Percentiles rank a stretch among this genome's conserved stretches.
Evolutionary conservation across 352 stramenopile species (phyloP).

Genomic region (Blastocystis hominis): DNA sequence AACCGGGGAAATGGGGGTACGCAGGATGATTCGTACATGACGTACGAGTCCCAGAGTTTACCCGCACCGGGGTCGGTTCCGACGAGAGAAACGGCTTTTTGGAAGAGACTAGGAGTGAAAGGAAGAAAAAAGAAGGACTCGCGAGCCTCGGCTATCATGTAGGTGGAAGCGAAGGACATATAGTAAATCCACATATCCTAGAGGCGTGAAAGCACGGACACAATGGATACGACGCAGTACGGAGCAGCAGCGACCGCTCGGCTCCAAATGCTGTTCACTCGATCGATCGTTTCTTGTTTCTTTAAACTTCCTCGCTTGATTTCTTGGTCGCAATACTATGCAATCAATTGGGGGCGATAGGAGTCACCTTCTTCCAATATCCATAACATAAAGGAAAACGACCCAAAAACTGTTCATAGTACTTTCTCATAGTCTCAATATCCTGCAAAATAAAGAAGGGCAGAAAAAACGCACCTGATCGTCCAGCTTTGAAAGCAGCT

Average conservation of each 20-base stretch:
- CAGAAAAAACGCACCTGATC: background rate
- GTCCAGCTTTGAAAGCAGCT: slow-evolving; percentile 53
- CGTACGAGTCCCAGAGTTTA: slow-evolving; percentile 40
- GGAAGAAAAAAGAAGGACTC: background rate
- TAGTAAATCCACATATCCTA: slow-evolving; percentile 56
- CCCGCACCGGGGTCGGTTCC: slow-evolving; percentile 27
- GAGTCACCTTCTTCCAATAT: slow-evolving; percentile 59
- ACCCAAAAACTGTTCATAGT: slow-evolving; percentile 55
- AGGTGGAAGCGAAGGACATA: slow-evolving; percentile 35
- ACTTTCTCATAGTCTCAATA: slow-evolving; percentile 49
- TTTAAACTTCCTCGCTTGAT: slow-evolving; percentile 37
- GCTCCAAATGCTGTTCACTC: slow-evolving; percentile 35
- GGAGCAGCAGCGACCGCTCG: slow-evolving; percentile 7
- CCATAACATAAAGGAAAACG: slow-evolving; percentile 57
- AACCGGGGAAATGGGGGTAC: background rate
- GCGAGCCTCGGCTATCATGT: background rate
- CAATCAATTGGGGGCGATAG: background rate
- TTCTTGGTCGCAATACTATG: slow-evolving; percentile 46
- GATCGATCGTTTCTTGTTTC: background rate
- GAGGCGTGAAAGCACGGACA: background rate
- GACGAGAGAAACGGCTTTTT: slow-evolving; percentile 27
- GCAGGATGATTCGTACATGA: slow-evolving; percentile 49
- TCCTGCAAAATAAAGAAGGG: background rate
- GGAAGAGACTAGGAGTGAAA: slow-evolving; percentile 18
- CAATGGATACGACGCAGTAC: slow-evolving; percentile 4